These are phyloP conservation scores for Hypseocharis bilobata DNA, from an alignment of 441 rosid genomes.

Conservation along the genomic window DNA sequence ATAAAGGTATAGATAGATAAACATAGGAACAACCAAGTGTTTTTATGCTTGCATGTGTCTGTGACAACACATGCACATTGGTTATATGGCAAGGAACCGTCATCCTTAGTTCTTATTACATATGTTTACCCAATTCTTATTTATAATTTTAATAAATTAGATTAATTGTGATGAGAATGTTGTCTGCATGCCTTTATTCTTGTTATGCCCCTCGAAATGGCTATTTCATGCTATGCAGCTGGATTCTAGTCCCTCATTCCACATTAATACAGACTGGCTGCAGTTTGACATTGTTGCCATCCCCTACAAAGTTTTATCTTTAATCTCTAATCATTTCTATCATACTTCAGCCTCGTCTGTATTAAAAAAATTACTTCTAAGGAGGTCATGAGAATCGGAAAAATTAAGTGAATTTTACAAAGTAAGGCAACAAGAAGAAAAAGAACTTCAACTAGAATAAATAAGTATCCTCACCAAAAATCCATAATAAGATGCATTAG, in stretches of 20 bases:
- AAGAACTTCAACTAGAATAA: neutral
- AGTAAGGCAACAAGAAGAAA: neutral
- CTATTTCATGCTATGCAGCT: neutral
- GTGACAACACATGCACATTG: too few relatives aligned
- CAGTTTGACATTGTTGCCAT: neutral
- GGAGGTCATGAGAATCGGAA: neutral
- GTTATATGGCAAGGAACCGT: too few relatives aligned
- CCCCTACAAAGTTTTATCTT: neutral
- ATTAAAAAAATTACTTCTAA: neutral
- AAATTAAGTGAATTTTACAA: neutral
- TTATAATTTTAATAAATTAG: too few relatives aligned
- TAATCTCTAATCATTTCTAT: neutral
- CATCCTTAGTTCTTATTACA: too few relatives aligned
- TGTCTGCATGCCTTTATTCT: neutral
- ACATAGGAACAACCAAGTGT: too few relatives aligned
- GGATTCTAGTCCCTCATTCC: neutral
- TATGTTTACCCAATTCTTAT: neutral
- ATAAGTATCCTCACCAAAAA: neutral
- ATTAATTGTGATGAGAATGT: too few relatives aligned
- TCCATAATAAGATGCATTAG: too few relatives aligned
- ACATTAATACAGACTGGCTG: neutral
- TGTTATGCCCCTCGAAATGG: neutral
- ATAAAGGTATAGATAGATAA: too few relatives aligned
- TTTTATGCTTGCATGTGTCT: too few relatives aligned
- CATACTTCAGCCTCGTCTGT: neutral